phyloP scores from a whole-genome alignment of 2,329 filamentous ascomycete genomes.

The Penicillium sp. region DNA sequence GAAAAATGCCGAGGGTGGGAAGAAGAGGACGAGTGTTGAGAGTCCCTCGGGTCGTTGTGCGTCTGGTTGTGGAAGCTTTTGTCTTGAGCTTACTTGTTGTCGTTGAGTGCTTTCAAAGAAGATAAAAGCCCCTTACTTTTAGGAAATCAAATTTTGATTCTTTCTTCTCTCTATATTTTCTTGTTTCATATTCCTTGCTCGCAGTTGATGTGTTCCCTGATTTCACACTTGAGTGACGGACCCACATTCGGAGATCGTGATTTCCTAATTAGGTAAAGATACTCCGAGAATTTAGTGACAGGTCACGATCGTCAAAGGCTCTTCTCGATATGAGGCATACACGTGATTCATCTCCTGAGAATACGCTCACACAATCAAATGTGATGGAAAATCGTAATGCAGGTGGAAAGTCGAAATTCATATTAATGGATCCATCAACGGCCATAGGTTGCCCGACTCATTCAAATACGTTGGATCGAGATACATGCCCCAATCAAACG shows the following conservation, averaged over 20 bases:
- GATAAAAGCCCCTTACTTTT: too few species aligned
- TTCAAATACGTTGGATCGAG: neutral
- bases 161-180: too few species aligned
- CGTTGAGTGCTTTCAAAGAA: neutral
- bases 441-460: neutral
- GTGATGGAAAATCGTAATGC: neutral
- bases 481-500: slow-evolving; percentile 1
- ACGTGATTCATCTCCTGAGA: neutral
- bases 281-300: neutral
- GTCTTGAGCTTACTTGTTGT: slow-evolving; percentile 6
- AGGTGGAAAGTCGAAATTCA: neutral
- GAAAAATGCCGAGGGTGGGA: neutral
- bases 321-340: neutral
- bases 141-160: too few species aligned
- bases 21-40: neutral
- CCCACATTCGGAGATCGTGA: neutral
- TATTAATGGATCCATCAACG: slow-evolving; percentile 1
- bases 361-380: neutral
- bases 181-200: neutral
- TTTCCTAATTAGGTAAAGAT: neutral
- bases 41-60: slow-evolving; percentile 2
- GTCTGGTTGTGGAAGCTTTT: slow-evolving; percentile 5
- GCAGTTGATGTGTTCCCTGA: neutral
- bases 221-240: neutral
- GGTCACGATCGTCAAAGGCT: too few species aligned